phyloP scores from a whole-genome alignment of 148 eudicot genomes.

The Rhododendron mucronatum region DNA sequence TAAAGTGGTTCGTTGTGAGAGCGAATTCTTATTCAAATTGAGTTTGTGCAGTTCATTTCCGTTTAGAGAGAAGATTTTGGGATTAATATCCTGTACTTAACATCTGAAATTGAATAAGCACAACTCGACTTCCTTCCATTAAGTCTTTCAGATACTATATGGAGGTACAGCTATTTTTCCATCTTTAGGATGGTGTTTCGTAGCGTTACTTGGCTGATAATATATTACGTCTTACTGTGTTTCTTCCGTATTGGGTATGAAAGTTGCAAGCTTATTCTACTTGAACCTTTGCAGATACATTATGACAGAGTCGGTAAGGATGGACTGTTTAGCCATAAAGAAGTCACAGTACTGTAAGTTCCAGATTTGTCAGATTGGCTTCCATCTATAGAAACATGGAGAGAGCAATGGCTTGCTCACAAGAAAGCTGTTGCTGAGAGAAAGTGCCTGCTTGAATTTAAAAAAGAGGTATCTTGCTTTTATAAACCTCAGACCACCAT shows the following conservation, averaged over 20 bases:
- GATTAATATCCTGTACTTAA: background rate
- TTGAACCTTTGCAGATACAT: slow-evolving; percentile 67
- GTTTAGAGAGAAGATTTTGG: background rate
- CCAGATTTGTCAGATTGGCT: slow-evolving; percentile 89
- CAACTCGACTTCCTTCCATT: background rate
- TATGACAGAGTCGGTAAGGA: slow-evolving; percentile 85
- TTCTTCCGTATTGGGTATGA: slow-evolving; percentile 3
- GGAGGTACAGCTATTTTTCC: background rate
- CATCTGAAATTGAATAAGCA: background rate
- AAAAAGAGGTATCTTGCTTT: slow-evolving; percentile 51
- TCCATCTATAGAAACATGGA: slow-evolving; percentile 77
- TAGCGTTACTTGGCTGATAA: background rate
- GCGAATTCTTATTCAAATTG: background rate
- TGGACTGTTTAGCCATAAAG: slow-evolving; percentile 90
- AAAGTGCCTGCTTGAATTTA: slow-evolving; percentile 36
- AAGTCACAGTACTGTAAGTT: slow-evolving; percentile 77
- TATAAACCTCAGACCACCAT: background rate
- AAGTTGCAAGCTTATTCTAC: background rate
- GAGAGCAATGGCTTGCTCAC: slow-evolving; percentile 80
- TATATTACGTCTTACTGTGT: background rate
- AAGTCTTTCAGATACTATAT: background rate
- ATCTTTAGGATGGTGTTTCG: background rate
- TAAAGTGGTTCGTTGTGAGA: background rate
- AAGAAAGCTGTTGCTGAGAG: slow-evolving; percentile 70
- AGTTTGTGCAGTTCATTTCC: background rate